These are phyloP conservation scores for Bruguiera parviflora DNA, from an alignment of 345 rosid species.

Conservation along the genomic window DNA sequence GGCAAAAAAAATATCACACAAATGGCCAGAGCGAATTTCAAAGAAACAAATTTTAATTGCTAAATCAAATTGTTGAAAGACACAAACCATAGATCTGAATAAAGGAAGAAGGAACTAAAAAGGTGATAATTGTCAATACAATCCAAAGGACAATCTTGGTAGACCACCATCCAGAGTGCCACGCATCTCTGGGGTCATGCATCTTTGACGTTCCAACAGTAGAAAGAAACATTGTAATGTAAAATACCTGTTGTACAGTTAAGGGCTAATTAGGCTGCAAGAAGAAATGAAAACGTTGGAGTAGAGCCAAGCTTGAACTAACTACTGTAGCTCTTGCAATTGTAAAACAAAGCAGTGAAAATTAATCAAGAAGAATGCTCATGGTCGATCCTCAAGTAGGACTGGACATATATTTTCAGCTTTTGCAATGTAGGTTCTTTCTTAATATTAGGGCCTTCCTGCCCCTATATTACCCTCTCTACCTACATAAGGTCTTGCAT, in stretches of 20 bases:
- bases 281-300: too few species aligned
- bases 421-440: too few species aligned
- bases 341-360: too few species aligned
- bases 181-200: conserved; percentile 54
- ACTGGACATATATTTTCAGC: too few species aligned
- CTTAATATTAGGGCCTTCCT: too few species aligned
- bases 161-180: conserved; percentile 99
- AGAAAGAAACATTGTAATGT: conserved; percentile 66
- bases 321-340: too few species aligned
- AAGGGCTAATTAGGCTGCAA: conserved; percentile 22
- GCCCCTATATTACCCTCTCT: too few species aligned
- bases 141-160: conserved; percentile 63
- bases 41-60: background rate
- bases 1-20: background rate
- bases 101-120: conserved; percentile 64
- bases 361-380: too few species aligned
- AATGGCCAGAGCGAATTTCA: background rate
- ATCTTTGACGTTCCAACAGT: conserved; percentile 64
- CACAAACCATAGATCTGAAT: conserved; percentile 75
- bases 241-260: conserved; percentile 50
- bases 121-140: conserved; percentile 54
- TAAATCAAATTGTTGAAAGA: background rate
- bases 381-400: too few species aligned
- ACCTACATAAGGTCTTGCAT: too few species aligned
- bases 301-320: too few species aligned